Conservation (phyloP, 331 rosid genomes). For the Phaseolus coccineus region DNA sequence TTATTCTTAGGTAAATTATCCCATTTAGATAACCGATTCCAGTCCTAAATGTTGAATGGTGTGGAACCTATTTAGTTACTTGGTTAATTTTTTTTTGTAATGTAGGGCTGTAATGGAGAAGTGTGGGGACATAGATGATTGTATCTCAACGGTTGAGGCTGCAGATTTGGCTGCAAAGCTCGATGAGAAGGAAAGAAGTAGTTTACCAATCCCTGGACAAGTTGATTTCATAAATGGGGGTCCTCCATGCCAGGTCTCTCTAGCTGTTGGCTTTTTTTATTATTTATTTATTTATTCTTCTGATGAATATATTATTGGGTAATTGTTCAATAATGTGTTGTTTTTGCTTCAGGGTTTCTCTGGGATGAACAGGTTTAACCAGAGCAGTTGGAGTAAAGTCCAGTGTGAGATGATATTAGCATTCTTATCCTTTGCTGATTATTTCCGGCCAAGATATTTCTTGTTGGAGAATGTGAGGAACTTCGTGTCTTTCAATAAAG, state of each 20-base stretch:
- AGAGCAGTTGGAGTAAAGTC: slow-evolving; percentile 96
- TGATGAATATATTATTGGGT: neutral
- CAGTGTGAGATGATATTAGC: slow-evolving; percentile 99
- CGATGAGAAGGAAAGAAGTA: slow-evolving; percentile 61
- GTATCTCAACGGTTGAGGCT: slow-evolving; percentile 86
- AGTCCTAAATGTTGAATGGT: slow-evolving; percentile 5
- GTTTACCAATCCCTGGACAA: slow-evolving; percentile 88
- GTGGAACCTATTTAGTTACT: slow-evolving; percentile 18
- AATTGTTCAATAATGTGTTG: slow-evolving; percentile 27
- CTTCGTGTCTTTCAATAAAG: slow-evolving; percentile 89
- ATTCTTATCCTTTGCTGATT: slow-evolving; percentile 93
- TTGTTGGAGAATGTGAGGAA: slow-evolving; percentile 96
- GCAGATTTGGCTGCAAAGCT: slow-evolving; percentile 73
- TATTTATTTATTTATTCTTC: slow-evolving; percentile 6
- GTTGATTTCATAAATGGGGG: slow-evolving; percentile 99
- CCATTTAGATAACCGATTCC: neutral
- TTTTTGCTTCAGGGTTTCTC: slow-evolving; percentile 78
- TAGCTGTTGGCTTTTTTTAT: slow-evolving; percentile 18
- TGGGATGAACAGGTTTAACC: slow-evolving; percentile 96
- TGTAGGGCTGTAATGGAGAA: slow-evolving; percentile 93
- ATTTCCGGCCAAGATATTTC: slow-evolving; percentile 97
- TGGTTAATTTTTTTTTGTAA: slow-evolving; percentile 40
- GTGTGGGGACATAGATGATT: slow-evolving; percentile 89
- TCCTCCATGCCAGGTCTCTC: slow-evolving; percentile 96
- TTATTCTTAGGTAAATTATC: slow-evolving; percentile 73